These are phyloP conservation scores for Pyrenophora teres DNA, from an alignment of 2,329 filamentous ascomycete species.

Conservation along the genomic window DNA sequence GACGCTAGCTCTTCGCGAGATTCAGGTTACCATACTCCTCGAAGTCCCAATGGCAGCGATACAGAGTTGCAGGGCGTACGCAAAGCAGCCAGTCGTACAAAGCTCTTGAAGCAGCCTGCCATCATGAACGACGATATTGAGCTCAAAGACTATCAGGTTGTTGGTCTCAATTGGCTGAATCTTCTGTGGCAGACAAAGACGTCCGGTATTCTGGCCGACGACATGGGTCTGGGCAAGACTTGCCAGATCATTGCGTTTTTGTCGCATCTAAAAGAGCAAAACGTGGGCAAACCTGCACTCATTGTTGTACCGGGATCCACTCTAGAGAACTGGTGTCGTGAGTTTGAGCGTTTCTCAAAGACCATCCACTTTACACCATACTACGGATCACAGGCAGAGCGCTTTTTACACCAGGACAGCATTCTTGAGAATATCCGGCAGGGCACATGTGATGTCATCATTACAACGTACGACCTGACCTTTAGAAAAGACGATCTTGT, in stretches of 20 bases:
- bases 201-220: slow-evolving; percentile 91
- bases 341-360: slow-evolving; percentile 87
- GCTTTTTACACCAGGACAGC: slow-evolving; percentile 68
- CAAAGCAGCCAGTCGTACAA: slow-evolving; percentile 39
- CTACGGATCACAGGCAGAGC: slow-evolving; percentile 71
- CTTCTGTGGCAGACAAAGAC: slow-evolving; percentile 78
- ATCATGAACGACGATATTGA: slow-evolving; percentile 76
- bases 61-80: slow-evolving; percentile 55
- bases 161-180: slow-evolving; percentile 92
- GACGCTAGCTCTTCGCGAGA: slow-evolving; percentile 57
- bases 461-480: slow-evolving; percentile 74
- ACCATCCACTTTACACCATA: slow-evolving; percentile 72
- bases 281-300: slow-evolving; percentile 72
- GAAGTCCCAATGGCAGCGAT: slow-evolving; percentile 47
- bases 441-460: slow-evolving; percentile 65
- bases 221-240: slow-evolving; percentile 95
- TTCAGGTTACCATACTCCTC: slow-evolving; percentile 70
- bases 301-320: slow-evolving; percentile 93
- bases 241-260: slow-evolving; percentile 95
- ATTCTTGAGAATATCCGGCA: slow-evolving; percentile 67
- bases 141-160: slow-evolving; percentile 92
- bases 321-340: slow-evolving; percentile 91
- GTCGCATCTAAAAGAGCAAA: slow-evolving; percentile 76
- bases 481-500: slow-evolving; percentile 63
- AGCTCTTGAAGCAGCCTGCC: slow-evolving; percentile 69